Evolutionary conservation across 345 rosid species (phyloP).

Genomic region (Brassica napus): DNA sequence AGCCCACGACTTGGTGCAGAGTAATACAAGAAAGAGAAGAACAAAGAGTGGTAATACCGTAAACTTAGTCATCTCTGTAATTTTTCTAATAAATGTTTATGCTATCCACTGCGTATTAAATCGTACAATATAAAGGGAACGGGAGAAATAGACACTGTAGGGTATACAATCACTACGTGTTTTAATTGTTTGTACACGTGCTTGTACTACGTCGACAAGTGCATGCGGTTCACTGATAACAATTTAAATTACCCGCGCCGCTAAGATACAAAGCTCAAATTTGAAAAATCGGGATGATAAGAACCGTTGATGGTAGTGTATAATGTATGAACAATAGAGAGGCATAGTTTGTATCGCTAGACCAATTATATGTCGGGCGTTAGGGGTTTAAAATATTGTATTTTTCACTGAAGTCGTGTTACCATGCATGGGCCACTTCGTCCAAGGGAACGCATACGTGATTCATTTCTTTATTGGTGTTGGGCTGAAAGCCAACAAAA

Average conservation of each 20-base stretch:
- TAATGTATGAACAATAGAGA: neutral
- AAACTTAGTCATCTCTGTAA: conserved; percentile 17
- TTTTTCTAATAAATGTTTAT: too few species aligned
- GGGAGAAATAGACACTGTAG: neutral
- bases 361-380: neutral
- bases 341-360: conserved; percentile 32
- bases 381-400: neutral
- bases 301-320: neutral
- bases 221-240: conserved; percentile 19
- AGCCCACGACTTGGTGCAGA: conserved; percentile 23
- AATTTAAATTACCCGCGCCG: neutral
- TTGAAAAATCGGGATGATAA: neutral
- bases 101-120: neutral
- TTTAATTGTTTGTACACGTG: conserved; percentile 47
- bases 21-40: conserved; percentile 3
- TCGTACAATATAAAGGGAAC: conserved; percentile 23
- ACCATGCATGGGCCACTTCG: neutral
- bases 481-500: neutral
- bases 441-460: neutral
- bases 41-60: conserved; percentile 16
- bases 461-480: neutral
- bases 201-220: conserved; percentile 22
- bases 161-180: conserved; percentile 32
- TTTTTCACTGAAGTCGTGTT: neutral
- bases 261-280: neutral